Base-by-base conservation (phyloP, 2,329 filamentous ascomycete genomes). In the Tothia fuscella region DNA sequence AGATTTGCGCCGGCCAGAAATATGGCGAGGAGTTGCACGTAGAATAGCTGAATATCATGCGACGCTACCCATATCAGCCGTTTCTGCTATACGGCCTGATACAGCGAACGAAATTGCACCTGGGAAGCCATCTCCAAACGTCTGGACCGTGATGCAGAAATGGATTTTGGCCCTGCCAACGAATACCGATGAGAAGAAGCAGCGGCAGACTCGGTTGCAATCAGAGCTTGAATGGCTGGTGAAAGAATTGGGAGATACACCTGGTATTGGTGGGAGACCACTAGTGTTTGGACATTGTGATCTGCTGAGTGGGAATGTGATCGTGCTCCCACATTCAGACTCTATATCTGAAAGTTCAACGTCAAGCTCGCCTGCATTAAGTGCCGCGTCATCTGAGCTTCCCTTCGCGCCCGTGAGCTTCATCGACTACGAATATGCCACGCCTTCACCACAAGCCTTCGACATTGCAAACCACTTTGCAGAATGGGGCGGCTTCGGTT, bases 381-480 rank as follows among this genome's bases (percentile, higher is more conserved):
- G 54, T 19, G 59, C 59, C 12, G 50, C 56, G 26, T 52, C 57
- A 16, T 53, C 53, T 39, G 53, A 55, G 49, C 50, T 41, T 51
- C 48, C 35, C 56, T 57, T 5, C 45, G 42, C 48, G 14, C 51
- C 55, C 3, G 80, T 89, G 42, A 76, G 75, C 56, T 96, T 98
- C 63, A 98, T 98, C 59, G 91, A 98, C 64, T 98, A 96, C 67
- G 91, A 98, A 62, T 98, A 98, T 62, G 87, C 88, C 12, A 91
- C 86, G 4, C 88, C 91, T 2, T 89, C 88, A 1, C 89, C 89
- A 2, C 87, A 88, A 3, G 88, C 89, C 2, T 98, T 98, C 62
- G 91, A 98, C 59, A 79, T 98, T 51, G 82, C 89, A 38, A 98
- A 98, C 65, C 91, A 98, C 68, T 94, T 98, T 58, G 87, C 91